Conservation (phyloP, 345 rosid genomes). For the Camelina hispida region DNA sequence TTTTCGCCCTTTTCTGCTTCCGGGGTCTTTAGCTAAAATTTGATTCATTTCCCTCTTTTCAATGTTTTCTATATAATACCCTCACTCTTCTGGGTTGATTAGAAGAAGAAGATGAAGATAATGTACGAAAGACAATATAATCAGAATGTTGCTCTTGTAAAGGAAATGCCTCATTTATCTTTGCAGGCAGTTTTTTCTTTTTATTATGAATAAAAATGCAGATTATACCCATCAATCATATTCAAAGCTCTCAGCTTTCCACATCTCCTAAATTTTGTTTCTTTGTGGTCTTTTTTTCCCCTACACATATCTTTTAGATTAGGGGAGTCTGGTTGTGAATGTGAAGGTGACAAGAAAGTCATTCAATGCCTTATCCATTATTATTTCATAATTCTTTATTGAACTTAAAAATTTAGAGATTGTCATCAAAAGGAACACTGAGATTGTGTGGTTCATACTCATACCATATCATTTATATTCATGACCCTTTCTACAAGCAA, state of each 20-base stretch:
- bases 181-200: slow-evolving; percentile 46
- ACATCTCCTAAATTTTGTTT: slow-evolving; percentile 19
- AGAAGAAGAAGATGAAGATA: slow-evolving; percentile 33
- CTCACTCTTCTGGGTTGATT: slow-evolving; percentile 37
- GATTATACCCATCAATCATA: slow-evolving; percentile 21
- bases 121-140: slow-evolving; percentile 44
- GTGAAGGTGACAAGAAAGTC: slow-evolving; percentile 36
- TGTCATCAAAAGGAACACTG: slow-evolving; percentile 7
- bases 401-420: slow-evolving; percentile 3
- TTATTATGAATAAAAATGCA: slow-evolving; percentile 32
- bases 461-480: slow-evolving; percentile 11
- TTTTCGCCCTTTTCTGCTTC: slow-evolving; percentile 42
- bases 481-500: slow-evolving; percentile 37
- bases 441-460: slow-evolving; percentile 28
- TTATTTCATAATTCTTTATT: not conserved
- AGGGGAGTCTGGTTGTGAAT: slow-evolving; percentile 10
- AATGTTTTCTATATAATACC: slow-evolving; percentile 30
- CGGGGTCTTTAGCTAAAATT: slow-evolving; percentile 36
- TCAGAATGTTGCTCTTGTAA: slow-evolving; percentile 56
- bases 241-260: slow-evolving; percentile 17
- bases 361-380: slow-evolving; percentile 35
- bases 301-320: slow-evolving; percentile 24
- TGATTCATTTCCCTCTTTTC: slow-evolving; percentile 45
- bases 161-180: slow-evolving; percentile 47
- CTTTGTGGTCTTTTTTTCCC: not conserved